These are phyloP conservation scores for Alternaria triticimaculans DNA, from an alignment of 2,329 filamentous ascomycete species.

Conservation along the genomic window DNA sequence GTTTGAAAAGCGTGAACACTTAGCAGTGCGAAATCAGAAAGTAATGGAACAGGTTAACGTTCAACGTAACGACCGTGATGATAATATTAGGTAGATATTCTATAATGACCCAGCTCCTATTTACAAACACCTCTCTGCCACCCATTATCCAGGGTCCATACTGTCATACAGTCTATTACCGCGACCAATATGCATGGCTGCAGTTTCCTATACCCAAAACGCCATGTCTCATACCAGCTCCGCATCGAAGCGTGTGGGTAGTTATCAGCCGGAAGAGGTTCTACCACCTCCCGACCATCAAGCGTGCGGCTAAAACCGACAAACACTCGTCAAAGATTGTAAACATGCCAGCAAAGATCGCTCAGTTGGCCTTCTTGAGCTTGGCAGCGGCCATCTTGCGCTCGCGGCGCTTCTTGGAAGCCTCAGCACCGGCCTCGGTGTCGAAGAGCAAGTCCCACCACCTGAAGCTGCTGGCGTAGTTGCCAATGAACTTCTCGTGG, in stretches of 20 bases:
- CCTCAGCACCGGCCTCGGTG: constrained; percentile 90
- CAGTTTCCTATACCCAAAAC: constrained; percentile 30
- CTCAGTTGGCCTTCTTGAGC: constrained; percentile 59
- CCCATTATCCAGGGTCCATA: constrained; percentile 33
- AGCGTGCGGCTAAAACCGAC: constrained; percentile 20
- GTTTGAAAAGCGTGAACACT: no score
- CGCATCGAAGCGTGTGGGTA: constrained; percentile 10
- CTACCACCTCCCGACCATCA: constrained; percentile 1
- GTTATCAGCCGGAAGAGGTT: background rate
- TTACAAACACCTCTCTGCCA: constrained; percentile 27
- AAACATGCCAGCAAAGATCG: background rate
- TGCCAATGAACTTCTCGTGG: constrained; percentile 98
- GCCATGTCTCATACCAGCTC: constrained; percentile 21
- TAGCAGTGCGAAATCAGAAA: background rate
- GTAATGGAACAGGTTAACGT: background rate
- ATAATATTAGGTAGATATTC: constrained; percentile 36
- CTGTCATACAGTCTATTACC: constrained; percentile 21
- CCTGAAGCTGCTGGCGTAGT: constrained; percentile 96
- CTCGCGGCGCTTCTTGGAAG: constrained; percentile 82
- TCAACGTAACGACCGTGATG: constrained; percentile 32
- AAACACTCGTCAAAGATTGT: background rate
- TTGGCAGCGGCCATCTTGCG: constrained; percentile 66
- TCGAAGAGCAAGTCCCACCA: constrained; percentile 98
- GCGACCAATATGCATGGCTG: constrained; percentile 22
- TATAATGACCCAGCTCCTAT: constrained; percentile 25